A percentile compares a stretch with the other conserved stretches of the same genome.
Evolutionary conservation across 2,329 filamentous ascomycete genomes (phyloP).

Genomic region (Colletotrichum tanaceti): DNA sequence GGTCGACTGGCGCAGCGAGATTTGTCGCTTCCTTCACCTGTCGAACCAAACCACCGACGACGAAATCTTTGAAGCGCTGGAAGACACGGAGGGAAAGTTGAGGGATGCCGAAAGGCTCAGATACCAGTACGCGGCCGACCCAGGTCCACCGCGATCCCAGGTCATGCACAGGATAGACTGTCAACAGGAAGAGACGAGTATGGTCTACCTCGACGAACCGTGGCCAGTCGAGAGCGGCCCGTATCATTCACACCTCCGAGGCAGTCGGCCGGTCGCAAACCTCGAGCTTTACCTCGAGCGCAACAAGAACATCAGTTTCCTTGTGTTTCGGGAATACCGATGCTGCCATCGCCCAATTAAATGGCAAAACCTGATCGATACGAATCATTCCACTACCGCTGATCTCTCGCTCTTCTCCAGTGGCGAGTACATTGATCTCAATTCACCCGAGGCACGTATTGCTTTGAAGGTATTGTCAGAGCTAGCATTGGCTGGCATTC

Average conservation of each 20-base stretch:
- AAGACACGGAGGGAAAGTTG: not conserved
- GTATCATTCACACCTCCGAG: not conserved
- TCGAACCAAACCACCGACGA: not conserved
- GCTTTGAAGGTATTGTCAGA: not conserved
- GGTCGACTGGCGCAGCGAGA: conserved; percentile 8
- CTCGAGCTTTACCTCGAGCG: conserved; percentile 12
- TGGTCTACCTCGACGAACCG: not conserved
- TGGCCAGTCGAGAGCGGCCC: not conserved
- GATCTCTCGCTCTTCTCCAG: not conserved
- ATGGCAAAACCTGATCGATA: not conserved
- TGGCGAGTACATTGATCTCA: not conserved
- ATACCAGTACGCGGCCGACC: not conserved
- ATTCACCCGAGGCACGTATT: not conserved
- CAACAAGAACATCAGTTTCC: not conserved
- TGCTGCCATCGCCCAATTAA: not conserved
- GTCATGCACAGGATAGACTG: not conserved
- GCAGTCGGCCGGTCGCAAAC: not conserved
- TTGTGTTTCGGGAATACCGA: not conserved
- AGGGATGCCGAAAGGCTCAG: not conserved
- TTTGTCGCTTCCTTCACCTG: not conserved
- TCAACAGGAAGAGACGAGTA: not conserved
- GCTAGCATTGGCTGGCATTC: not conserved
- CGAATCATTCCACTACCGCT: too few relatives aligned
- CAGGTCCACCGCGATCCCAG: not conserved
- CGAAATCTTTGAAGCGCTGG: not conserved